Evolutionary conservation across 352 stramenopile genomes (phyloP), one percentile per base, ranked within the genome.

Genomic region (Elongisporangium anandrum): DNA sequence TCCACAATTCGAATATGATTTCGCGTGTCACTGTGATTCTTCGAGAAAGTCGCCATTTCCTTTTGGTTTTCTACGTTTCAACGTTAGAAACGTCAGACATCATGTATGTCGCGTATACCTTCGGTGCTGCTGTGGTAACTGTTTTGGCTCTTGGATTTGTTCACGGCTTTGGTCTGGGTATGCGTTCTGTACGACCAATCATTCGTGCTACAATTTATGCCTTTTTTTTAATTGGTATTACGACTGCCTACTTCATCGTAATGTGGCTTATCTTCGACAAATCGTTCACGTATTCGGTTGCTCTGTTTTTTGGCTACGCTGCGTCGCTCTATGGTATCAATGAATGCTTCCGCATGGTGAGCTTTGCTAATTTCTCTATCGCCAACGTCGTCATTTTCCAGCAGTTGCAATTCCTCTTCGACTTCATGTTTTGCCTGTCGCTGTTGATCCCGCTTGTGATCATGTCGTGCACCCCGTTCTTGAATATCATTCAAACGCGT

Each of bases 401-500:
- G 68, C 77, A 92, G 59, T 64, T 92, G n/a, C 69, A 79, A 48
- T 92, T 92, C 70, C 65, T 92, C 6, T 92, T 89, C 50, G 82
- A 92, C 65, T 90, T 92, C 57, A 62, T 87, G n/a, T 89, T 90
- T 50, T 85, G 77, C 62, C 69, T 66, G 22, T 66, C 63, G 24
- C 72, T 90, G 75, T 73, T 90, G 49, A 72, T 92, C 39, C 79
- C 80, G 20, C 68, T 92, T 4, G 52, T 92, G 7, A 51, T 92
- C 1, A 71, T 92, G 69, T 90, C 79, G 48, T 75, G 74, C 56
- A 81, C 88, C 53, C 82, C 82, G 51, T 92, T 92, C 57, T 66
- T 92, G 52, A 90, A 90, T 59, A 56, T 92, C 22, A 89, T 92
- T 54, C 82, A 92, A 67, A 90, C 82, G 52, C 79, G 82, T 60